Conservation (phyloP, 208 protist genomes). For the Acanthamoeba divionensis region DNA sequence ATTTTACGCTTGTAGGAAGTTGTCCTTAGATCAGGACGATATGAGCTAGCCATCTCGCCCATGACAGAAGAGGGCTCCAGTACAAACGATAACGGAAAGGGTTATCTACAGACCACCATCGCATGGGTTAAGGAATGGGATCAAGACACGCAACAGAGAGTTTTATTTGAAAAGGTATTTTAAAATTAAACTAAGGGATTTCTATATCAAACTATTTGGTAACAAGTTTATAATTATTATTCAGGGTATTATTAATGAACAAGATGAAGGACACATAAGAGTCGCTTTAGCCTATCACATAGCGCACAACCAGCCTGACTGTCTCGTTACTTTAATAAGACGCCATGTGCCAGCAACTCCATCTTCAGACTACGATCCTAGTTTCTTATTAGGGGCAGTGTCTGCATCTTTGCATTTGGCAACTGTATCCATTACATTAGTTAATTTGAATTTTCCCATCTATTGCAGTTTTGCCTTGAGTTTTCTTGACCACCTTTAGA, state of each 20-base stretch:
- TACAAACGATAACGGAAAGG: background rate
- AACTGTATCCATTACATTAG: background rate
- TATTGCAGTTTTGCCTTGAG: too few species aligned
- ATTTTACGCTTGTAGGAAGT: background rate
- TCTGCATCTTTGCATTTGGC: background rate
- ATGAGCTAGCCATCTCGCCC: too few species aligned
- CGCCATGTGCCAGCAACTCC: background rate
- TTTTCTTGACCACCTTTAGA: too few species aligned
- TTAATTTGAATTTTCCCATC: too few species aligned
- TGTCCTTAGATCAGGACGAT: too few species aligned
- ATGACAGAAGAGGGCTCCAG: too few species aligned
- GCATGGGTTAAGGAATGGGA: background rate
- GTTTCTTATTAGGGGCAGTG: background rate
- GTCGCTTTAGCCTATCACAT: background rate
- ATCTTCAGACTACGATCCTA: background rate
- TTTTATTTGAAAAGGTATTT: background rate
- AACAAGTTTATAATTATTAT: too few species aligned
- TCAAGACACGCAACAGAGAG: background rate
- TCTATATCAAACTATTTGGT: too few species aligned
- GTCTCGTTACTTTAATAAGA: background rate
- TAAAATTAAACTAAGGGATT: too few species aligned
- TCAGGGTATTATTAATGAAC: too few species aligned
- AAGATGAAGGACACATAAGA: too few species aligned
- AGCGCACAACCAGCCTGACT: background rate
- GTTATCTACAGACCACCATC: background rate